phyloP scores from a whole-genome alignment of 768 basidiomycete species.

The Hypholoma sublateritium region DNA sequence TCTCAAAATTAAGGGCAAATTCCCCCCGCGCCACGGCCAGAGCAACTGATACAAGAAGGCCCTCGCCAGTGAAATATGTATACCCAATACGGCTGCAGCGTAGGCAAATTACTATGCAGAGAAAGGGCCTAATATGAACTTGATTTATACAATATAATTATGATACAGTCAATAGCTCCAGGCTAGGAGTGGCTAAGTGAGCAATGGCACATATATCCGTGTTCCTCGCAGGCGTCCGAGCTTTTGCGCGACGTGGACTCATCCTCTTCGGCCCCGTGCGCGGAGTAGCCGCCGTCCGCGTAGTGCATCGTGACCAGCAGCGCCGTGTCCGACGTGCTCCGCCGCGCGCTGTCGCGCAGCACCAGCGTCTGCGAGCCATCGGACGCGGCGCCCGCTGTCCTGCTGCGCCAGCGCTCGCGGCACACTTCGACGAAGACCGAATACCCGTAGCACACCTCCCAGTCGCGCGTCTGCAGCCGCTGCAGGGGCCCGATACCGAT shows the following conservation, averaged over 20 bases:
- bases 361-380: not conserved
- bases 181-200: not conserved
- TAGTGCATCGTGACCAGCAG: not conserved
- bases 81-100: too few species aligned
- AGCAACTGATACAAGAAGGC: too few species aligned
- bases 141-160: too few species aligned
- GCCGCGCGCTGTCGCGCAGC: not conserved
- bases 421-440: not conserved
- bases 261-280: not conserved
- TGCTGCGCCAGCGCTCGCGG: not conserved
- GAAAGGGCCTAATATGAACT: too few species aligned
- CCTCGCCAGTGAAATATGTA: too few species aligned
- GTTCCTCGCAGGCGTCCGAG: not conserved
- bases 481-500: not conserved
- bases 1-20: too few species aligned
- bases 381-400: not conserved
- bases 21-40: too few species aligned
- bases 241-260: not conserved
- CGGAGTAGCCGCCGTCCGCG: not conserved
- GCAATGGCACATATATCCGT: not conserved
- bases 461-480: not conserved
- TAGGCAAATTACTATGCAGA: too few species aligned
- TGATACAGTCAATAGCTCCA: too few species aligned
- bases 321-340: not conserved
- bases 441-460: not conserved